Percentiles rank a stretch among this genome's conserved stretches.
These are phyloP conservation scores for Gracilariopsis chorda DNA, from an alignment of 23 red algal species.

Conservation along the genomic window DNA sequence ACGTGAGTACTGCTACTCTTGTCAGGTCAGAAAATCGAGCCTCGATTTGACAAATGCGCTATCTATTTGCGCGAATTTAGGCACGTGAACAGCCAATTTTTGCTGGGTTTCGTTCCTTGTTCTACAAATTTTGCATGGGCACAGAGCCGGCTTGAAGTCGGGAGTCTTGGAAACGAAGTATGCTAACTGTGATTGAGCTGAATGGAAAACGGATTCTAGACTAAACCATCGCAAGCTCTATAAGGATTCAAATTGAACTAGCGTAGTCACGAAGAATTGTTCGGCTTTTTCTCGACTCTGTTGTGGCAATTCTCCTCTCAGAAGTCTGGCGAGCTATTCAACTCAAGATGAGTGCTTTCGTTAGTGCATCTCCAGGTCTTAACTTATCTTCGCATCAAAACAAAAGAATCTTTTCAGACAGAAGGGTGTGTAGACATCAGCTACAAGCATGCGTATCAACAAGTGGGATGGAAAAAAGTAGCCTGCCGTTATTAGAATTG, in stretches of 20 bases:
- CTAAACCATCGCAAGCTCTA: not conserved
- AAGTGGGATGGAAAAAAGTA: not conserved
- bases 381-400: not conserved
- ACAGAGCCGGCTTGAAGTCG: too few relatives aligned
- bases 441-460: not conserved
- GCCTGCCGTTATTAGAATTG: slow-evolving; percentile 47
- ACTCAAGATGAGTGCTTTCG: not conserved
- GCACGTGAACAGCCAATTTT: too few relatives aligned
- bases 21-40: too few relatives aligned
- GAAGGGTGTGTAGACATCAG: not conserved
- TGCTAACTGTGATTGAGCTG: not conserved
- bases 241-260: too few relatives aligned
- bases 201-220: not conserved
- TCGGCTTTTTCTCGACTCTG: not conserved
- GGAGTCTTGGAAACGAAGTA: too few relatives aligned
- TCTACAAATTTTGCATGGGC: too few relatives aligned
- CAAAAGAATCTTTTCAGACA: not conserved
- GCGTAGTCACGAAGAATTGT: not conserved
- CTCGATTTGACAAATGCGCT: too few relatives aligned
- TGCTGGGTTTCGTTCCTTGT: too few relatives aligned
- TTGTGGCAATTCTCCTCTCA: too few relatives aligned
- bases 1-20: too few relatives aligned
- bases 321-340: too few relatives aligned
- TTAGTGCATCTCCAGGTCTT: not conserved
- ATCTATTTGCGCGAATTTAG: too few relatives aligned